Base-by-base conservation (phyloP, 78 protist genomes). In the Ministeria vibrans region DNA sequence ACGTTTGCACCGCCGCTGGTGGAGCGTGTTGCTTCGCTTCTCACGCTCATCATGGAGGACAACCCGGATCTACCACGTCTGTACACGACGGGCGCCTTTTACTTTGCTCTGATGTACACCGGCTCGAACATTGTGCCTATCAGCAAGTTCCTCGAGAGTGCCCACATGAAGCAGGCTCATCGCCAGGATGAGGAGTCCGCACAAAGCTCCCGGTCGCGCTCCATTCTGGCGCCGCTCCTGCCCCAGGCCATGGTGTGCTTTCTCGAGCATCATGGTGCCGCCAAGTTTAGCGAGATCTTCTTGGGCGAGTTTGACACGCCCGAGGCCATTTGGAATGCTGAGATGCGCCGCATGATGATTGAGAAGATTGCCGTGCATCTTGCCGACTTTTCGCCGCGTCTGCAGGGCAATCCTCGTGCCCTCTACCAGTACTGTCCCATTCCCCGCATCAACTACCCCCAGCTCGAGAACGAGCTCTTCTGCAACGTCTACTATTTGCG, bases 241-340 rank as follows among this genome's bases (percentile, higher is more conserved):
- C 96, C 96, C 44, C 69, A 69, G 78, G 96, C 96, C 0, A 77
- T 92, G 51, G 78, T 92, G 34, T 84, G 87, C 51, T 83, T 51
- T 70, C 78, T 92, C 1, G 85, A 82, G 18, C 81, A 87, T 70
- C 79, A 88, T 64, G 93, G 88, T 63, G 18, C 87, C 23, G 87
- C 89, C n/a, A 85, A 84, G 79, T 92, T 92, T 66, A 51, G 94
- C 11, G 78, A 86, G 23, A 66, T 81, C 38, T 88, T 91, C 82
- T 79, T 92, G 7, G 89, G 92, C 3, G 91, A 92, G 25, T 89
- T 80, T 39, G 96, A 92, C 53, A 90, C 82, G 36, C 96, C 96
- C 20, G 95, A 87, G 45, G 80, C 88, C 64, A 91, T 91, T 32
- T 92, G 94, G 94, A 78, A 73, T 43, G 44, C 53, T 9, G 76